A percentile compares a stretch with the other conserved stretches of the same genome.
Evolutionary conservation across 2,329 filamentous ascomycete species (phyloP).

Genomic region (Epichloe brachyelytri): DNA sequence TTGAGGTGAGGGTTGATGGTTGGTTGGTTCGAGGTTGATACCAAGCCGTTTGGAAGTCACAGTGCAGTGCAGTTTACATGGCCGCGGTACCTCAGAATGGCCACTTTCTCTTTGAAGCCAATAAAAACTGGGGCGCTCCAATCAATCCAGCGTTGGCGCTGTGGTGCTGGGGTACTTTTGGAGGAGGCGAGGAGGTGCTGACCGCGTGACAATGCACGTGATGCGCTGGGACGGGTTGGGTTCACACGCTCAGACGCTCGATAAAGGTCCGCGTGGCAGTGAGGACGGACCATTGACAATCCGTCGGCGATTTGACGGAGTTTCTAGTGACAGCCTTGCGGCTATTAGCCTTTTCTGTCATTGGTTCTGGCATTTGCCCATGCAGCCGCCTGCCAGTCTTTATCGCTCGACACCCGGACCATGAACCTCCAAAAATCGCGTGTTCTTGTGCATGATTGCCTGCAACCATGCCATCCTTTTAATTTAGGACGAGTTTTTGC

Average conservation of each 20-base stretch:
- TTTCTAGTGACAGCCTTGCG: no score
- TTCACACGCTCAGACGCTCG: not conserved
- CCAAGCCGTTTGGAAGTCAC: slow-evolving; percentile 18
- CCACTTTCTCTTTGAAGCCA: slow-evolving; percentile 9
- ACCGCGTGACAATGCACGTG: slow-evolving; percentile 1
- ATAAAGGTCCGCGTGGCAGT: no score
- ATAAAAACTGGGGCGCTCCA: slow-evolving; percentile 7
- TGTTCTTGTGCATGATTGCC: not conserved
- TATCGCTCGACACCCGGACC: no score
- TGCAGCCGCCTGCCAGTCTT: no score
- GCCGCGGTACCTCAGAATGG: slow-evolving; percentile 18
- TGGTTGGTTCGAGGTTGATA: slow-evolving; percentile 3
- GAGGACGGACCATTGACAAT: not conserved
- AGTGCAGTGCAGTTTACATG: slow-evolving; percentile 19
- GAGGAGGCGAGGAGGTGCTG: no score
- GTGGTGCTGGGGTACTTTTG: not conserved
- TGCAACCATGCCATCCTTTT: not conserved
- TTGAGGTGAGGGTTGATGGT: not conserved
- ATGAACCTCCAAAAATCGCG: no score
- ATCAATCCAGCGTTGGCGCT: slow-evolving; percentile 1
- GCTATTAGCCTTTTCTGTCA: no score
- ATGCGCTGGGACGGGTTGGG: not conserved
- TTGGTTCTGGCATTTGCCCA: no score
- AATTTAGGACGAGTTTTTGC: not conserved
- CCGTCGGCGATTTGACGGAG: no score